Percentiles rank a stretch among this genome's conserved stretches.
Conservation (phyloP, 352 stramenopile species). For the Nothophytophthora sp. region DNA sequence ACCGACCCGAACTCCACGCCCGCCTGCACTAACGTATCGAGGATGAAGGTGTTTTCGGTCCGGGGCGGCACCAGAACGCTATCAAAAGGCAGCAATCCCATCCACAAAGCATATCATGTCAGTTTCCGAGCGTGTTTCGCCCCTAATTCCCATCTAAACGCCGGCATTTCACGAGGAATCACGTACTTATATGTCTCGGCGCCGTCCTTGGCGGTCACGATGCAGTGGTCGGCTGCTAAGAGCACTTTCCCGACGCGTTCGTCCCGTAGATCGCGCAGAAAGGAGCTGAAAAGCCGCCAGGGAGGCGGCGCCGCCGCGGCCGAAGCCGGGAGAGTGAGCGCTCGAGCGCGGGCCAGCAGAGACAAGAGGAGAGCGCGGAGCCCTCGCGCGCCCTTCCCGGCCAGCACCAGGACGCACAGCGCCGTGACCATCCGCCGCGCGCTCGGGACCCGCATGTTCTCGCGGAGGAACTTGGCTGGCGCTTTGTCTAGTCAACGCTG, state of each 20-base stretch:
- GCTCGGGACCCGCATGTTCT: slow-evolving; percentile 34
- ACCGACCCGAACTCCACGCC: slow-evolving; percentile 76
- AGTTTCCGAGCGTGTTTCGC: slow-evolving; percentile 5
- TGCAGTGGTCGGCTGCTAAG: slow-evolving; percentile 52
- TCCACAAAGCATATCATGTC: slow-evolving; percentile 4
- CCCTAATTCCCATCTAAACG: slow-evolving; percentile 1
- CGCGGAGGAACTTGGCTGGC: too few species aligned
- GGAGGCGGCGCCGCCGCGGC: slow-evolving; percentile 20
- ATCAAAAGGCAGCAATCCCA: slow-evolving; percentile 3
- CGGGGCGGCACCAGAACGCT: slow-evolving; percentile 75
- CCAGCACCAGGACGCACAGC: slow-evolving; percentile 33
- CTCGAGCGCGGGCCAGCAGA: slow-evolving; percentile 26
- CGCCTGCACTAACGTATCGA: slow-evolving; percentile 59
- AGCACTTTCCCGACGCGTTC: slow-evolving; percentile 66
- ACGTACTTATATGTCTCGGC: slow-evolving; percentile 59
- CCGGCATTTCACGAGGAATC: background rate
- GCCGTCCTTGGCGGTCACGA: slow-evolving; percentile 53
- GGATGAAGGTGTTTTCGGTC: slow-evolving; percentile 71
- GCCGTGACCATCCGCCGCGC: slow-evolving; percentile 33
- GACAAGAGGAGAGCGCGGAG: slow-evolving; percentile 38
- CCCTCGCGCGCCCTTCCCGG: slow-evolving; percentile 17
- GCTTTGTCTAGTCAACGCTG: too few species aligned
- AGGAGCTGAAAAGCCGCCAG: slow-evolving; percentile 75
- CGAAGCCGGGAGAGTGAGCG: slow-evolving; percentile 11
- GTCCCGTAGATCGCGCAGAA: slow-evolving; percentile 51